Evolutionary conservation across 257 asterid genomes (phyloP).

Genomic region (Salvia miltiorrhiza): DNA sequence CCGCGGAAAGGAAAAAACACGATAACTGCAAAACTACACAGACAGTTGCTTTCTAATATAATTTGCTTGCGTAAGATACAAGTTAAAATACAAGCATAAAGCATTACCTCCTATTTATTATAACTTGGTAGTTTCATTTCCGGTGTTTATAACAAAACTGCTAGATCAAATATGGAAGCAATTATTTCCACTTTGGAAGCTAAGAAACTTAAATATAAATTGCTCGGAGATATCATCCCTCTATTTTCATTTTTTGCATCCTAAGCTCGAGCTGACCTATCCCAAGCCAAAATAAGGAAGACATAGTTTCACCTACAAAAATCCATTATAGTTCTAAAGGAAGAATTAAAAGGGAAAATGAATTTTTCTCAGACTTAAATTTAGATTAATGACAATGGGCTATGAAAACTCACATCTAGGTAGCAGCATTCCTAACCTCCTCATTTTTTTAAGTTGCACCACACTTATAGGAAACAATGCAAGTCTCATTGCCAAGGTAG

Average conservation of each 20-base stretch:
- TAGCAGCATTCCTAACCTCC: constrained; percentile 51
- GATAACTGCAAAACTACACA: background rate
- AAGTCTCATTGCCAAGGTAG: constrained; percentile 68
- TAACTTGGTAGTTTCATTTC: background rate
- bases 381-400: constrained; percentile 8
- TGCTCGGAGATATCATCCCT: background rate
- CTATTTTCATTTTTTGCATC: background rate
- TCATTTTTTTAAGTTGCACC: constrained; percentile 72
- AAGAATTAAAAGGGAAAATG: background rate
- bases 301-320: background rate
- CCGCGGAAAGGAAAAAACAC: background rate
- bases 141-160: background rate
- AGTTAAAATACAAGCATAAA: background rate
- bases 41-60: background rate
- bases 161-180: background rate
- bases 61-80: constrained; percentile 1
- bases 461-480: constrained; percentile 57
- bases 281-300: background rate
- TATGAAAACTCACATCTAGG: constrained; percentile 65
- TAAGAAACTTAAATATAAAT: background rate
- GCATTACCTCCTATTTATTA: background rate
- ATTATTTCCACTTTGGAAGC: background rate
- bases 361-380: background rate
- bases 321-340: background rate
- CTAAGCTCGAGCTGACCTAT: background rate